Evolutionary conservation across 1,284 basidiomycete species (phyloP), one percentile per base, ranked within the genome.

Genomic region (Omphalotus olearius): DNA sequence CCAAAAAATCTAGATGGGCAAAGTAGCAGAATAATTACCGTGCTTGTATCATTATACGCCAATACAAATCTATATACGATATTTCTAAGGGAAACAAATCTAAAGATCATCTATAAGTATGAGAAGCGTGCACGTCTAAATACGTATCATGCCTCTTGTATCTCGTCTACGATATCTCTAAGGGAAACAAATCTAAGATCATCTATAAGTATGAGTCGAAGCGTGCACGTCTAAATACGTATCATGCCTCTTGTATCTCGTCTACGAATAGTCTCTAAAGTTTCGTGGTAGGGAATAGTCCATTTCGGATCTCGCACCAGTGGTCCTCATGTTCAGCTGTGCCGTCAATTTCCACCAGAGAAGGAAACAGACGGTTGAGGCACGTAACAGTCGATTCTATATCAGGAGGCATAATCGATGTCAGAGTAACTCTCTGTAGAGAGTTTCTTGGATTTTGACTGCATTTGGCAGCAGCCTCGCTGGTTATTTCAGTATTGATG

Each of bases 361-460:
- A 57, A 25, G 70, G 69, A 46, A 72, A 72, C 14, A 69, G 51
- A 13, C 49, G 51, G 28, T 58, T 56, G 4, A 72, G 60, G 47
- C 57, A 60, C 6, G 40, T 41, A 1, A 63, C 65, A 45, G 65
- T 33, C 39, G 50, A 45, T 30, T 46, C 17, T 45, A 61, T 51
- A 42, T 65, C 51, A 2, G 59, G 56, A 9, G 56, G 55, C 11
- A 51, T 47, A 11, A 62, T 53, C 18, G 59, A 58, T 7, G 57
- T 57, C 47, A 71, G 51, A 13, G 63, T 67, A 28, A 69, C 44
- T 28, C 57, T 59, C 16, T 47, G 57, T 50, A 66, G 52, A 20
- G 49, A 45, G 33, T 51, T 40, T 23, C 59, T 55, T n/a, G 45
- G 17, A 20, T 55, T 51, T 35, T 50, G 16, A 10, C 47, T 45